Percentiles rank a stretch among this genome's conserved stretches.
Conservation (phyloP, 2,329 filamentous ascomycete genomes). For the Tricladium varicosporioides region DNA sequence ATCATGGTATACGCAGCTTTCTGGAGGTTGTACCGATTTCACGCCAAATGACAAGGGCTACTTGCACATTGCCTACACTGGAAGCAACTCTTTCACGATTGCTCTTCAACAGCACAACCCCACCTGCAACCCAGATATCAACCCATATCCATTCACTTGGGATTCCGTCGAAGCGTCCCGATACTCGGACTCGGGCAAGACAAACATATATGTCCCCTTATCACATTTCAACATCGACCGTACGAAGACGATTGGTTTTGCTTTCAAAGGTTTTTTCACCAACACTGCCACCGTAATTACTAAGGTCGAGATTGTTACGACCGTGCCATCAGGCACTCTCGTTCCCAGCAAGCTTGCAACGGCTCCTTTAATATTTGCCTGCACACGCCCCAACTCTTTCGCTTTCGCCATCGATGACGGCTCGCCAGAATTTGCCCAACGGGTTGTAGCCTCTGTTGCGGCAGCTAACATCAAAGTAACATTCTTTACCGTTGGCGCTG, state of each 20-base stretch:
- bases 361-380: constrained; percentile 59
- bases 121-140: constrained; percentile 51
- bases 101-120: constrained; percentile 66
- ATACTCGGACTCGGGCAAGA: constrained; percentile 47
- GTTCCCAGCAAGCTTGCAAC: constrained; percentile 60
- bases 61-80: constrained; percentile 62
- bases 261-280: constrained; percentile 64
- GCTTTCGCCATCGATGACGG: constrained; percentile 73
- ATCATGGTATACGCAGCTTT: constrained; percentile 59
- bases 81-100: constrained; percentile 61
- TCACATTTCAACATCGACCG: constrained; percentile 64
- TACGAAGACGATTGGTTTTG: constrained; percentile 54
- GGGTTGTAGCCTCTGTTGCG: constrained; percentile 60
- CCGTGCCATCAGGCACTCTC: constrained; percentile 48
- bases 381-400: constrained; percentile 67
- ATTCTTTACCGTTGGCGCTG: constrained; percentile 68
- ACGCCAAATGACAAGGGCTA: constrained; percentile 54
- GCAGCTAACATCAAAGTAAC: constrained; percentile 63
- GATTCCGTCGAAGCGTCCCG: constrained; percentile 64
- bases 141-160: constrained; percentile 65
- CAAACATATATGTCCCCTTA: constrained; percentile 65
- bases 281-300: constrained; percentile 48
- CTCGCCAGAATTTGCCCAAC: constrained; percentile 54
- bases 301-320: constrained; percentile 58
- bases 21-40: constrained; percentile 54